These are phyloP conservation scores for Ceratobasidium theobromae DNA, from an alignment of 1,284 basidiomycete species.

Conservation along the genomic window DNA sequence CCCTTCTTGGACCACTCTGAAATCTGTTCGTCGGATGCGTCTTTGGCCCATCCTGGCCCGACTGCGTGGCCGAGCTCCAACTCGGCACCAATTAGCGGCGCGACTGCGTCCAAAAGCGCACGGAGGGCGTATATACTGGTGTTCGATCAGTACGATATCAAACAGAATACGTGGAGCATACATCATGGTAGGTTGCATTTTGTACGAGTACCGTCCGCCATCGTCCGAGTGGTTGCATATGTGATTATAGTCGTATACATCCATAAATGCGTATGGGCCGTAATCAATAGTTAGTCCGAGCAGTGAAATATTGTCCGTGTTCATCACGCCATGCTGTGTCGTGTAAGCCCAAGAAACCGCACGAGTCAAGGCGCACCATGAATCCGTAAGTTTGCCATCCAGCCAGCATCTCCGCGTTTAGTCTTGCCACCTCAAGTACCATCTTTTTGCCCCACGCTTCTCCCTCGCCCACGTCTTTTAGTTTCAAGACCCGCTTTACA, in stretches of 20 bases:
- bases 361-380: slow-evolving; percentile 50
- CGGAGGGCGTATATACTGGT: slow-evolving; percentile 73
- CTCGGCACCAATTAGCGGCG: slow-evolving; percentile 83
- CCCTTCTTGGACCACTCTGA: slow-evolving; percentile 62
- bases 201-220: slow-evolving; percentile 84
- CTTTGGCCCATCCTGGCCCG: slow-evolving; percentile 62
- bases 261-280: slow-evolving; percentile 96
- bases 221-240: slow-evolving; percentile 95
- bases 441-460: slow-evolving; percentile 68
- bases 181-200: slow-evolving; percentile 63
- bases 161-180: slow-evolving; percentile 41
- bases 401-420: slow-evolving; percentile 90
- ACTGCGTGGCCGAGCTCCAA: slow-evolving; percentile 57
- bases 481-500: slow-evolving; percentile 56
- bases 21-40: slow-evolving; percentile 55
- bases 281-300: slow-evolving; percentile 93
- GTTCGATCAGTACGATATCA: not conserved
- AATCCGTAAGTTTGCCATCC: slow-evolving; percentile 94
- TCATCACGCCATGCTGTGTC: slow-evolving; percentile 77
- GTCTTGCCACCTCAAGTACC: slow-evolving; percentile 71
- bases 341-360: not conserved
- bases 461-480: slow-evolving; percentile 50
- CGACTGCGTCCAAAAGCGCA: slow-evolving; percentile 69
- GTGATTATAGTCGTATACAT: slow-evolving; percentile 78
- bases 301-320: slow-evolving; percentile 91